Evolutionary conservation across 2,329 filamentous ascomycete species (phyloP), one percentile per base, ranked within the genome.

Genomic region (Fusarium caatingaense): DNA sequence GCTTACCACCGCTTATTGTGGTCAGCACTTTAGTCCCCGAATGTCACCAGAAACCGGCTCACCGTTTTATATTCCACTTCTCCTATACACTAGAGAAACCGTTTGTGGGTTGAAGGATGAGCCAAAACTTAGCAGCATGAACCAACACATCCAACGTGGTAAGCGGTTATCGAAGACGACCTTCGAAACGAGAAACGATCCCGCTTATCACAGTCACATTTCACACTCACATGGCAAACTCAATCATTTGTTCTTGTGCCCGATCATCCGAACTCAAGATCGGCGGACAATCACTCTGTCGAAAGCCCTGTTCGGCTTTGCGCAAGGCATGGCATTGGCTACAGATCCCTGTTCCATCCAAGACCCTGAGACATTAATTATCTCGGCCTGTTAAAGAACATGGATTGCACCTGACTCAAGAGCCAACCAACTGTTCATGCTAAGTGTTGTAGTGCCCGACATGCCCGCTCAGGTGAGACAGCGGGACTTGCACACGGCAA

Each of bases 241-340:
- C 23, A 40, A 41, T 41, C 9, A 10, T 16, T 51, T 18, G 0
- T 8, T 40, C 9, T 6, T 32, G 30, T 8, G 1, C 2, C 13
- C 47, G 30, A 50, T 50, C 48, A 34, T 51, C 48, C 32, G 48
- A 51, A 51, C 48, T 51, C 48, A 2, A 27, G 48, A 51, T 51
- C 48, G 32, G 16, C 48, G 16, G 32, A 51, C 25, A 15, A 20
- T 41, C 28, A 50, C 25, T 51, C 6, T 34, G 23, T 21, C 10
- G 2, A 15, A 34, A 37, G 48, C 32, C 32, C 13, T 51, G 48
- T 27, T 16, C 32, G 18, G 2, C 21, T 51, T 23, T 27, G 21
- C 23, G 23, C 21, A 20, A 25, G 18, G 18, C 21, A 20, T 40
- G 4, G 18, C 9, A 51, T 51, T 51, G 48, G 48, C 32, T n/a